phyloP scores from a whole-genome alignment of 306 rosid species.

The Vigna unguiculata region DNA sequence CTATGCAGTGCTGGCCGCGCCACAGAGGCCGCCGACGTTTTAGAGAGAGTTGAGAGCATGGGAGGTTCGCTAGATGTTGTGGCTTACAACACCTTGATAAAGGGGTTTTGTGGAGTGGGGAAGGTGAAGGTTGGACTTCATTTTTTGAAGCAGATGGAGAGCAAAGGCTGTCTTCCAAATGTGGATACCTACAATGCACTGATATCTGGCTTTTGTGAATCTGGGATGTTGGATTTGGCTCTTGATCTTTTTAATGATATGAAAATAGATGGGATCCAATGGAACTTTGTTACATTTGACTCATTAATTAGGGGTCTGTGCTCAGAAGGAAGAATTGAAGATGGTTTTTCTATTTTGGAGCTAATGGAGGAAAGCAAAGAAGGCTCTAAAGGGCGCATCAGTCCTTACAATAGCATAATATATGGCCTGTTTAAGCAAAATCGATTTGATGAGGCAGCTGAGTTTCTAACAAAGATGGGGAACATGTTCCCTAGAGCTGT shows the following conservation, averaged over 20 bases:
- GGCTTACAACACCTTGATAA: slow-evolving; percentile 77
- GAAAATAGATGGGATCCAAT: slow-evolving; percentile 68
- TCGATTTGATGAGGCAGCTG: slow-evolving; percentile 57
- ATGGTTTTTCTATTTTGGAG: slow-evolving; percentile 67
- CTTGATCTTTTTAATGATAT: slow-evolving; percentile 76
- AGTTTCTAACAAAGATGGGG: slow-evolving; percentile 60
- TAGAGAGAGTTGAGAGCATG: slow-evolving; percentile 69
- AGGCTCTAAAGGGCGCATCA: slow-evolving; percentile 59
- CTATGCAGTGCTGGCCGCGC: slow-evolving; percentile 68
- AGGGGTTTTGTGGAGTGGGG: slow-evolving; percentile 67
- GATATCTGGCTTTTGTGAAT: slow-evolving; percentile 61
- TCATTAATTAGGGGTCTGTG: slow-evolving; percentile 68
- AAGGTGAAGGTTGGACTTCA: slow-evolving; percentile 66
- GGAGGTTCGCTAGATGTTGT: slow-evolving; percentile 70
- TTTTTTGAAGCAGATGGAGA: slow-evolving; percentile 77
- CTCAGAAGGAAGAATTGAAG: slow-evolving; percentile 61
- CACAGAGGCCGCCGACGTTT: slow-evolving; percentile 65
- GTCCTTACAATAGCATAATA: slow-evolving; percentile 76
- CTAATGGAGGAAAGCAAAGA: slow-evolving; percentile 72
- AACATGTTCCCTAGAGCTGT: slow-evolving; percentile 73
- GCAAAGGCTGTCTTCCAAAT: slow-evolving; percentile 75
- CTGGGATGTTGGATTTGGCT: slow-evolving; percentile 65
- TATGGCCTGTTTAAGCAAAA: slow-evolving; percentile 72
- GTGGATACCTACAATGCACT: slow-evolving; percentile 70
- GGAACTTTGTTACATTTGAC: slow-evolving; percentile 66